Evolutionary conservation across 176 grass and related monocot genomes (phyloP), one percentile per base, ranked within the genome.

Genomic region (Bolboschoenus planiculmis): DNA sequence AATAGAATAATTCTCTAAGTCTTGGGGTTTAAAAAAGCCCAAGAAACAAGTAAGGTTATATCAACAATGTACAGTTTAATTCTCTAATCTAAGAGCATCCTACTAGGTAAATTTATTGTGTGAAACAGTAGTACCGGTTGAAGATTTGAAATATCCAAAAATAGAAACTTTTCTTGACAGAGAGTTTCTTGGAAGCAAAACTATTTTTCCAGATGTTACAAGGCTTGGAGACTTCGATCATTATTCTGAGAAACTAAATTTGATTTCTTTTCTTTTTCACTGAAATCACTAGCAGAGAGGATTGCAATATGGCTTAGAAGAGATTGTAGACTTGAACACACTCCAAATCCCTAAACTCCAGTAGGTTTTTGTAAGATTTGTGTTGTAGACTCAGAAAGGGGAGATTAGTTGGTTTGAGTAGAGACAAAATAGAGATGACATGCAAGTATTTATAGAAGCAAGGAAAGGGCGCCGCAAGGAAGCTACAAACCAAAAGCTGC

Each of bases 91-190:
- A 82, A 66, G 24, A 82, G n/a, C 24, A 63, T 82, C 13, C 14
- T 27, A 34, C 42, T 21, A 40, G 16, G 58, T 47, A n/a, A 55
- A 64, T 50, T 72, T 23, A 77, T 50, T 53, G 44, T 10, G 14
- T 31, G 14, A 79, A 23, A 79, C 5, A 11, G 67, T 85, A 11
- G 67, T 85, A 91, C 80, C 86, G 78, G 30, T 89, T 95, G 83
- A 87, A 88, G 80, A 93, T 89, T 13, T 95, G 91, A 85, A 93
- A 99, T 76, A 95, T 95, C 96, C 92, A 99, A 71, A 95, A 99
- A 60, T 91, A 95, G 15, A 93, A 93, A 76, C 89, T 88, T 40
- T 98, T 95, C 27, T 88, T 81, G 11, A 87, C 24, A 11, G 86
- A 56, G 24, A 85, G 60, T 82, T 83, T 85, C 88, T 87, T 83